Base-by-base conservation (phyloP, 1,284 basidiomycete genomes). In the Fistulinella cinereoalba region DNA sequence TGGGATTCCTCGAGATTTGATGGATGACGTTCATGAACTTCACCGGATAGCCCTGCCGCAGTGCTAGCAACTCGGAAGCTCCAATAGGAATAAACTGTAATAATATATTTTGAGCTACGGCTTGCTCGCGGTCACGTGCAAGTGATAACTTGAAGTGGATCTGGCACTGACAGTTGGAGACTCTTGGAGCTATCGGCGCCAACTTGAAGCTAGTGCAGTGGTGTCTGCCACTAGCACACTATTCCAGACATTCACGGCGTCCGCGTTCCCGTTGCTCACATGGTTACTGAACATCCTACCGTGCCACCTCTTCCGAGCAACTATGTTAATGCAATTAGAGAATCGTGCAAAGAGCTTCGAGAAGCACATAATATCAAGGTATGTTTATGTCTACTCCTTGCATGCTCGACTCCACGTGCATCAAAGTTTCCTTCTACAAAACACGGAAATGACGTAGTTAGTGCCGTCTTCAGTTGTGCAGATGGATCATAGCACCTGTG, bases 261-360 rank as follows among this genome's bases (percentile, higher is more conserved):
- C 18, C 29, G 28, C 28, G 13, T 27, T 15, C 31, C 41, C 24
- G 25, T 24, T 13, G 25, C 25, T 16, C 31, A 9, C 13, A 66
- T 65, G 61, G 12, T 46, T 22, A 22, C 42, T 12, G 37, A 43
- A 21, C 15, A n/a, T 44, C 18, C 53, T 54, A 39, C 51, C 50
- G 18, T 12, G 7, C 25, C 25, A 7, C 60, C 61, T 48, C 68
- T 77, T 41, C 79, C 82, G 22, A 58, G 67, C 21, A 66, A 70
- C 23, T 83, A 74, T 56, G 54, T 83, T 21, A 55, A 71, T 29
- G 70, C 76, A 13, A 74, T 88, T 24, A 73, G 73, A 44, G 60
- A 71, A 45, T 81, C 83, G 8, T 74, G 79, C 34, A 66, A 62
- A 43, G 61, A 67, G 24, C 56, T 80, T 44, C 71, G 79, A 18